Conservation (phyloP, 129 eudicot genomes). For the Glebionis coronaria region DNA sequence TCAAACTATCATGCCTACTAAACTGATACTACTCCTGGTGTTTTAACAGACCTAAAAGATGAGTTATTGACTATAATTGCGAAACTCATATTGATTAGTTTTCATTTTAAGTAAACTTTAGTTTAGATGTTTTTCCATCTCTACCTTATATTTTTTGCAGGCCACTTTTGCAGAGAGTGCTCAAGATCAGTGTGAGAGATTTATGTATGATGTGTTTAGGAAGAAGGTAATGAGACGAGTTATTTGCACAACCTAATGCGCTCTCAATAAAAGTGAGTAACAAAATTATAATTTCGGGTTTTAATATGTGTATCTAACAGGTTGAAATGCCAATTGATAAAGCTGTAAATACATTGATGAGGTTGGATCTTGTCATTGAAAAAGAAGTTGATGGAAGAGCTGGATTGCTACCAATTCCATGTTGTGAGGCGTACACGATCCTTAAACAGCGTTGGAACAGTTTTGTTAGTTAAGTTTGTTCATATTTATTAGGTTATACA, state of each 20-base stretch:
- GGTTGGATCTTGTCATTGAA: constrained; percentile 66
- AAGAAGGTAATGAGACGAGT: constrained; percentile 58
- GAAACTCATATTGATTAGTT: not conserved
- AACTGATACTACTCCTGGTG: not conserved
- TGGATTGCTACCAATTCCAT: constrained; percentile 59
- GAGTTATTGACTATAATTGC: not conserved
- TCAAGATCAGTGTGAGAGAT: constrained; percentile 75
- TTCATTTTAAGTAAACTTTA: not conserved
- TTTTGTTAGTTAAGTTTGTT: constrained; percentile 40
- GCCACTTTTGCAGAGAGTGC: constrained; percentile 36
- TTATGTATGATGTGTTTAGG: constrained; percentile 52
- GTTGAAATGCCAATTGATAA: constrained; percentile 88
- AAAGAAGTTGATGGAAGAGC: constrained; percentile 34
- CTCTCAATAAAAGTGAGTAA: no score
- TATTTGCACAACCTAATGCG: not conserved
- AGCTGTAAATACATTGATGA: constrained; percentile 64
- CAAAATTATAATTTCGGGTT: no score
- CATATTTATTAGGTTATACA: constrained; percentile 22
- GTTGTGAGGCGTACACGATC: constrained; percentile 45
- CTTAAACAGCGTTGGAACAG: constrained; percentile 74
- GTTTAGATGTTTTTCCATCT: not conserved
- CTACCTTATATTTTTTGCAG: constrained; percentile 38
- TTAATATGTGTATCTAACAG: constrained; percentile 44
- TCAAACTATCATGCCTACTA: no score
- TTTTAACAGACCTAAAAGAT: not conserved